Evolutionary conservation across 192 early-diverging fungal genomes (phyloP), one percentile per base, ranked within the genome.

Genomic region (Podila epicladia): DNA sequence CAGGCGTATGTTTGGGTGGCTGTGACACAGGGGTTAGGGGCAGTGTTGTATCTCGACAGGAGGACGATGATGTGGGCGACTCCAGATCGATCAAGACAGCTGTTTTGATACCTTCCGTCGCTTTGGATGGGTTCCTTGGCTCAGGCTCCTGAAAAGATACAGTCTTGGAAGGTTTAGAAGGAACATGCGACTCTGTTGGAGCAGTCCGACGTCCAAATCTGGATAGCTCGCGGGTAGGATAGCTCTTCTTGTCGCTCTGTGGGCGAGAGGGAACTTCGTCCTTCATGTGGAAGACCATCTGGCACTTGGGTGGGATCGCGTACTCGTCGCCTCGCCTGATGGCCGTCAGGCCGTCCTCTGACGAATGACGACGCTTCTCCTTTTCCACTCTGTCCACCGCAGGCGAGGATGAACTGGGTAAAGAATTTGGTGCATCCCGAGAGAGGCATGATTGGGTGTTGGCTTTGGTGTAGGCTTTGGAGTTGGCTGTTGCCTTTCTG

Each of bases 241-340:
- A 48, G 26, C 26, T 24, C 20, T 62, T 64, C 19, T 72, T 72
- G 13, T 64, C 53, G 35, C 50, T 64, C 9, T 24, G 20, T 55
- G 20, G 53, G n/a, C 24, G 20, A 26, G 53, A 55, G 19, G 74
- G 45, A 15, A 77, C 68, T 37, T 77, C 74, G 15, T 77, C 68
- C 2, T 68, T 62, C 74, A 77, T 77, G 69, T 77, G 68, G 38
- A 77, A 77, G n/a, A 77, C 74, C 74, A 66, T 77, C 8, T 57
- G 53, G 38, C 74, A 77, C 29, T 71, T 77, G 9, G 74, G 11
- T 15, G 74, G 74, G 58, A 77, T 71, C 20, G 66, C 32, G 17
- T 59, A 64, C 13, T 65, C 64, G n/a, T 70, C 50, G 12, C 33
- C 35, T 29, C 22, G 38, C 26, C 41, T 65, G 50, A 13, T 33